phyloP scores from a whole-genome alignment of 1,139 yeast species.

The Debaryomycetaceae sp. region DNA sequence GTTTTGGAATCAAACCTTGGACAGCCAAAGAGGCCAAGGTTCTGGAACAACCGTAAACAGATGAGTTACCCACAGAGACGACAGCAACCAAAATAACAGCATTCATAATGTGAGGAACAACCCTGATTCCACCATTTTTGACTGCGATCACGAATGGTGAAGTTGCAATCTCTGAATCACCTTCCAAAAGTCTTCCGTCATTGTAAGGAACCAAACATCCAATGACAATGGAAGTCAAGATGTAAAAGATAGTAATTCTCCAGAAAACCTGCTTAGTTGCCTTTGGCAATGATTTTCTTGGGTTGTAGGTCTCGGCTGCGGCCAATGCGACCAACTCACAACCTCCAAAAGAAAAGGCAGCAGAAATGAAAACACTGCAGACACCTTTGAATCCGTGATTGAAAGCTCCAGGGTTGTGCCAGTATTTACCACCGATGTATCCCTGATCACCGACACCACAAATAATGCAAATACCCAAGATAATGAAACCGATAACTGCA shows the following conservation, averaged over 20 bases:
- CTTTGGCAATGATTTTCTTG: slow-evolving; percentile 61
- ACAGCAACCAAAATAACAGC: slow-evolving; percentile 51
- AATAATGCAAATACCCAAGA: slow-evolving; percentile 36
- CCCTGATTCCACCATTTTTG: slow-evolving; percentile 35
- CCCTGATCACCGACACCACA: slow-evolving; percentile 44
- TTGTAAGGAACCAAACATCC: slow-evolving; percentile 45
- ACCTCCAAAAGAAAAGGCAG: slow-evolving; percentile 87
- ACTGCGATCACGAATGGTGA: slow-evolving; percentile 45
- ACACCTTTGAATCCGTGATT: slow-evolving; percentile 72
- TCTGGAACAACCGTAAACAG: slow-evolving; percentile 55
- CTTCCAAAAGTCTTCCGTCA: slow-evolving; percentile 17
- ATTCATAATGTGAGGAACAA: slow-evolving; percentile 50
- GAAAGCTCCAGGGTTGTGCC: slow-evolving; percentile 48
- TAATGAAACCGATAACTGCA: slow-evolving; percentile 43
- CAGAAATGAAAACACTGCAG: slow-evolving; percentile 76
- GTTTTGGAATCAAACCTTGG: slow-evolving; percentile 42
- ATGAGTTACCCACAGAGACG: slow-evolving; percentile 53
- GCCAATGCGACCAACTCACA: slow-evolving; percentile 78
- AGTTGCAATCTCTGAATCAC: slow-evolving; percentile 28
- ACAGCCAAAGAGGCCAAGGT: slow-evolving; percentile 53
- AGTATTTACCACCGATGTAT: slow-evolving; percentile 38
- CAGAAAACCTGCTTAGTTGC: slow-evolving; percentile 76
- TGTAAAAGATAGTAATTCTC: slow-evolving; percentile 65
- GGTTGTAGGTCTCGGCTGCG: slow-evolving; percentile 79
- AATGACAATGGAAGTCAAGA: slow-evolving; percentile 42